These are phyloP conservation scores for Populus nigra DNA, from an alignment of 345 rosid species.

Conservation along the genomic window DNA sequence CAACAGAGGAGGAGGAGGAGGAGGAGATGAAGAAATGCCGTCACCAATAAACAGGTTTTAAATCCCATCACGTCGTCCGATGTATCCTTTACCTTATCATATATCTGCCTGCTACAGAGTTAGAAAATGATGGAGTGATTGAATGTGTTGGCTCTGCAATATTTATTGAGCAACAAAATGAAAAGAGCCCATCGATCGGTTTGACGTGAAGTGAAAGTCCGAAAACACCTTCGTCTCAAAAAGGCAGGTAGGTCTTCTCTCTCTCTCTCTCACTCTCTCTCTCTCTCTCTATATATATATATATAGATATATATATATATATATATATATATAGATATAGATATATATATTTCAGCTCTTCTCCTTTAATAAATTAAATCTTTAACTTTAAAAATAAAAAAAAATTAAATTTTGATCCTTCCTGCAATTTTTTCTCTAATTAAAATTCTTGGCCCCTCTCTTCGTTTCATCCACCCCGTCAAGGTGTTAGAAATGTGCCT, in stretches of 20 bases:
- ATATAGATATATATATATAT: too few species aligned
- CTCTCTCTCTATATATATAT: too few species aligned
- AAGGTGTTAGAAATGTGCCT: background rate
- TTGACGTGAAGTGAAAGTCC: slow-evolving; percentile 32
- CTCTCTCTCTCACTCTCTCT: too few species aligned
- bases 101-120: slow-evolving; percentile 17
- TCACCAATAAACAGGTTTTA: slow-evolving; percentile 40
- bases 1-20: slow-evolving; percentile 1
- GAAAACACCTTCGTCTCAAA: slow-evolving; percentile 12
- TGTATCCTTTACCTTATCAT: slow-evolving; percentile 36
- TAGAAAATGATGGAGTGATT: slow-evolving; percentile 38
- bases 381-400: too few species aligned
- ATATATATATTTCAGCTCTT: too few species aligned
- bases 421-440: too few species aligned
- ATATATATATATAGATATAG: too few species aligned
- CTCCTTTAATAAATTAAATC: too few species aligned
- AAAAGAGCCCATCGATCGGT: slow-evolving; percentile 32
- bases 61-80: slow-evolving; percentile 50
- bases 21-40: slow-evolving; percentile 40
- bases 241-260: too few species aligned
- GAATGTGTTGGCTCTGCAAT: slow-evolving; percentile 21
- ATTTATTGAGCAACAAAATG: slow-evolving; percentile 36
- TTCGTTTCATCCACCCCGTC: background rate
- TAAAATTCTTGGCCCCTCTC: too few species aligned
- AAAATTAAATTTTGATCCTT: too few species aligned